Evolutionary conservation across 208 protist genomes (phyloP).

Genomic region (Novymonas esmeraldas): DNA sequence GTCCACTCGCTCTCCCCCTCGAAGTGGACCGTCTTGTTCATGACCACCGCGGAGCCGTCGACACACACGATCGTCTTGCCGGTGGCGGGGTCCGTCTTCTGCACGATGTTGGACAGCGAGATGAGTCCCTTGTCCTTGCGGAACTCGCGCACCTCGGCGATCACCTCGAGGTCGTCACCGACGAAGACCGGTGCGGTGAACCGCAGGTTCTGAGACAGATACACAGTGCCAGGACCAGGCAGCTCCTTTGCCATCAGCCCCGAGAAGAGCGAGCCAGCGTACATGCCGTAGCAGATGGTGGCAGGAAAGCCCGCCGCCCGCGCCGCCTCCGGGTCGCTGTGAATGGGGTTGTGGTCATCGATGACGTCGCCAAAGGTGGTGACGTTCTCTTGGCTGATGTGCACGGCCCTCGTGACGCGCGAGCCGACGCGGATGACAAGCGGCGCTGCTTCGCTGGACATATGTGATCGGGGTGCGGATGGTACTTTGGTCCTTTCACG

Average conservation of each 20-base stretch:
- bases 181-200: conserved; percentile 84
- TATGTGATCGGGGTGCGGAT: not conserved
- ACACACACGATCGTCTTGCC: conserved; percentile 62
- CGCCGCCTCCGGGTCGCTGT: conserved; percentile 61
- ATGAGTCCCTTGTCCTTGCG: conserved; percentile 68
- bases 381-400: conserved; percentile 67
- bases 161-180: conserved; percentile 72
- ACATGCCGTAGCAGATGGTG: conserved; percentile 80
- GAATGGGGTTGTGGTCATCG: conserved; percentile 85
- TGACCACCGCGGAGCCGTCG: conserved; percentile 74
- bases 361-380: conserved; percentile 73
- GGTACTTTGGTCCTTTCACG: not conserved
- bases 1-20: conserved; percentile 86
- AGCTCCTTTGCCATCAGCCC: conserved; percentile 77
- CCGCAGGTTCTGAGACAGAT: conserved; percentile 80
- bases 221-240: conserved; percentile 82
- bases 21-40: conserved; percentile 82
- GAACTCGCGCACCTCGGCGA: conserved; percentile 69
- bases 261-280: conserved; percentile 83
- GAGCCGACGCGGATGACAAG: conserved; percentile 64
- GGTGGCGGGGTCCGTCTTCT: conserved; percentile 53
- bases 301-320: conserved; percentile 77
- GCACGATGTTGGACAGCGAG: conserved; percentile 60
- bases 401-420: conserved; percentile 35
- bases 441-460: conserved; percentile 19